These are phyloP conservation scores for Fusarium redolens DNA, from an alignment of 2,329 filamentous ascomycete species.

Conservation along the genomic window DNA sequence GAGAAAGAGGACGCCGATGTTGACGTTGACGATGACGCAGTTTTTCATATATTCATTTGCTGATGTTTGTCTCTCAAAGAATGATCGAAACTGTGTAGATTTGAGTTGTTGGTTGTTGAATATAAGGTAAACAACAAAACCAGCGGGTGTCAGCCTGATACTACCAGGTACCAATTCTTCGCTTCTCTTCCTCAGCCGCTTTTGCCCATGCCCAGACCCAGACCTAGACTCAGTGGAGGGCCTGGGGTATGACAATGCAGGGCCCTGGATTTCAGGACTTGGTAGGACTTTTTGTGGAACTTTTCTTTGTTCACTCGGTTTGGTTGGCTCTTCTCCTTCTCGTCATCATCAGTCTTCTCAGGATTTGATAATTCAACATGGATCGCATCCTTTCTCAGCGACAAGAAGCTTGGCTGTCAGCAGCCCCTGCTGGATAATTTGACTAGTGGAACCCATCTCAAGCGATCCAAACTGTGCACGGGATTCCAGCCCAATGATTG, in stretches of 20 bases:
- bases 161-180: background rate
- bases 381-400: background rate
- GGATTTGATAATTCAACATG: background rate
- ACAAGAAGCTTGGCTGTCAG: background rate
- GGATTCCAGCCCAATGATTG: background rate
- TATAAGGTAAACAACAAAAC: background rate
- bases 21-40: background rate
- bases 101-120: background rate
- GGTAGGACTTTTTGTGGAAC: constrained; percentile 20
- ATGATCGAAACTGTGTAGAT: background rate
- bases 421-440: background rate
- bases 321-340: background rate
- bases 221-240: background rate
- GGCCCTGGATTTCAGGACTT: constrained; percentile 16
- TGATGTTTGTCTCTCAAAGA: background rate
- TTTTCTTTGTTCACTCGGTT: background rate
- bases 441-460: background rate
- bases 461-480: background rate
- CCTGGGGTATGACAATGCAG: background rate
- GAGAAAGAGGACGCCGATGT: background rate
- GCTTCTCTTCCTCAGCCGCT: background rate
- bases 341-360: background rate
- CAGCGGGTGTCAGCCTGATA: background rate
- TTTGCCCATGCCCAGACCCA: background rate
- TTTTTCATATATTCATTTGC: background rate